These are phyloP conservation scores for Symbiodinium natans DNA, from an alignment of 73 alveolate genomes.

Conservation along the genomic window DNA sequence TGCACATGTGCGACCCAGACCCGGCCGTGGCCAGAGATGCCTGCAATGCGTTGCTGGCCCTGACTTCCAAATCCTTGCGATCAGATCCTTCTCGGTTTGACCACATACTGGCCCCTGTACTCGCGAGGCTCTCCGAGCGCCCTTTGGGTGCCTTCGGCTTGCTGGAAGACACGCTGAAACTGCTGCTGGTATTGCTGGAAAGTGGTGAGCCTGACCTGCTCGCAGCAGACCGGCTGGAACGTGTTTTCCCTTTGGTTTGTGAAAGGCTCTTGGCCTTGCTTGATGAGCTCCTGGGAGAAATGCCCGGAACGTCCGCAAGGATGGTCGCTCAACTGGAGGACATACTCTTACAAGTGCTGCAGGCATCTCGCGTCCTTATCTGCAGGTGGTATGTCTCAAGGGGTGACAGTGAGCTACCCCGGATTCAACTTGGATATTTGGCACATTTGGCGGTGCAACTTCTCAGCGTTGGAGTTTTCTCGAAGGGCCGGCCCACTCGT, in stretches of 20 bases:
- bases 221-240: background rate
- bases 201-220: background rate
- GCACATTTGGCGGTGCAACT: constrained; percentile 33
- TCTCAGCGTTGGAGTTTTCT: background rate
- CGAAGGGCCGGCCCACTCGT: constrained; percentile 14
- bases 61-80: background rate
- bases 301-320: background rate
- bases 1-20: constrained; percentile 53
- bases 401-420: background rate
- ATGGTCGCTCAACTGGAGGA: background rate
- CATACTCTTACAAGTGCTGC: background rate
- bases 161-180: constrained; percentile 10
- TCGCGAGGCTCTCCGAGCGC: constrained; percentile 51
- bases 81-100: background rate
- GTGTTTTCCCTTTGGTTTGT: constrained; percentile 60
- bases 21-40: constrained; percentile 22
- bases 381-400: background rate
- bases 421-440: background rate
- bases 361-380: background rate
- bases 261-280: constrained; percentile 28
- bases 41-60: constrained; percentile 37
- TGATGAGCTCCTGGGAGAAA: background rate
- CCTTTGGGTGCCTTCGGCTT: constrained; percentile 24
- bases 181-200: constrained; percentile 14
- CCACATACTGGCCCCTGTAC: constrained; percentile 57